These are phyloP conservation scores for Phytophthora idaei DNA, from an alignment of 352 stramenopile species.

Conservation along the genomic window DNA sequence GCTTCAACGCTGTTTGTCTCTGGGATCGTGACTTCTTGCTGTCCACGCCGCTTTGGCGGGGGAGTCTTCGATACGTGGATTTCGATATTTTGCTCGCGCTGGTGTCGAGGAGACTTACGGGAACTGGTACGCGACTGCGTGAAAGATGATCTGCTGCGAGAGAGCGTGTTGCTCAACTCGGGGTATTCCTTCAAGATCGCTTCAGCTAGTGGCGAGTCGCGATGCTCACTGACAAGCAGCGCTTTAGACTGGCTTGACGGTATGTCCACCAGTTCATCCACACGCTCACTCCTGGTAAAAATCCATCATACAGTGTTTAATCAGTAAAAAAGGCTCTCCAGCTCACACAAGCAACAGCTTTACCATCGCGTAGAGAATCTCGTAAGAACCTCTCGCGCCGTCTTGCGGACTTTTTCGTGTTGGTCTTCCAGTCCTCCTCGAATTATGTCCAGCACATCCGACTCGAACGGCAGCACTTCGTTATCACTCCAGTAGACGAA, in stretches of 20 bases:
- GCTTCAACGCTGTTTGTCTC: neutral
- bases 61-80: constrained; percentile 38
- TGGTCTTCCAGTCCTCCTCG: constrained; percentile 53
- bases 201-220: constrained; percentile 42
- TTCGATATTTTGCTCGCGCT: constrained; percentile 34
- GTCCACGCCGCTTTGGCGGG: constrained; percentile 22
- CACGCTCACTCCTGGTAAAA: constrained; percentile 48
- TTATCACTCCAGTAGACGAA: constrained; percentile 59
- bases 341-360: neutral
- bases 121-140: constrained; percentile 30
- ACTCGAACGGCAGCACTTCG: constrained; percentile 49
- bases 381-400: constrained; percentile 53
- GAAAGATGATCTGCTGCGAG: constrained; percentile 18
- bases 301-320: neutral
- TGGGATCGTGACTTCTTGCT: constrained; percentile 6
- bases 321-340: constrained; percentile 5
- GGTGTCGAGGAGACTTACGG: constrained; percentile 32
- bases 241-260: constrained; percentile 42
- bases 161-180: constrained; percentile 31
- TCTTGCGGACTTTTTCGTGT: constrained; percentile 43
- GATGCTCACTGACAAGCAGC: constrained; percentile 58
- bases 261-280: constrained; percentile 56
- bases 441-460: constrained; percentile 62
- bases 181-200: constrained; percentile 51
- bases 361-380: constrained; percentile 60